phyloP scores from a whole-genome alignment of 1,139 yeast species.

The Debaryomycetaceae sp. region DNA sequence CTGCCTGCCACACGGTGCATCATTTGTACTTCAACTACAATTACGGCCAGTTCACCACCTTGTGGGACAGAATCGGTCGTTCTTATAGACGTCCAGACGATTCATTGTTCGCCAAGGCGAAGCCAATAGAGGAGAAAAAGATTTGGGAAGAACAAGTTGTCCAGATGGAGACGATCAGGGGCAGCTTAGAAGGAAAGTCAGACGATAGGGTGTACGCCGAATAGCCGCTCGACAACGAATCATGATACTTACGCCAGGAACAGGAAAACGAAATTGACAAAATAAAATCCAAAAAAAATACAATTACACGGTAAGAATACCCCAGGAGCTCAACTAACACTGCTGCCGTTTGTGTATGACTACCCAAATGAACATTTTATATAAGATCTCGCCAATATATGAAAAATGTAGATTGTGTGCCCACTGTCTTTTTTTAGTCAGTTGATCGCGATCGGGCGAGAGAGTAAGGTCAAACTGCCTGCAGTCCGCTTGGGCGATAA shows the following conservation, averaged over 20 bases:
- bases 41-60: conserved; percentile 95
- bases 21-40: conserved; percentile 95
- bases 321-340: not conserved
- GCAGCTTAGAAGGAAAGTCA: conserved; percentile 68
- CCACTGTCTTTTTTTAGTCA: too few relatives aligned
- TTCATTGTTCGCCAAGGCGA: conserved; percentile 69
- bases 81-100: conserved; percentile 90
- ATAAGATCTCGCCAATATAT: too few relatives aligned
- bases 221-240: conserved; percentile 5
- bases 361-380: too few relatives aligned
- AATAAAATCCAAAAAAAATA: not conserved
- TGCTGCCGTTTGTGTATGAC: too few relatives aligned
- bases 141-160: conserved; percentile 71
- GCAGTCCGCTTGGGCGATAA: too few relatives aligned
- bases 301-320: not conserved
- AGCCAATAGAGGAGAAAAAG: conserved; percentile 37
- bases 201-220: conserved; percentile 46
- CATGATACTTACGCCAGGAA: not conserved
- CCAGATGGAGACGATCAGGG: conserved; percentile 78
- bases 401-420: too few relatives aligned
- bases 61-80: conserved; percentile 96
- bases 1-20: conserved; percentile 97
- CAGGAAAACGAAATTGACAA: not conserved
- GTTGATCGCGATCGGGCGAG: too few relatives aligned
- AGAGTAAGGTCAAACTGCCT: too few relatives aligned